A percentile compares a stretch with the other conserved stretches of the same genome.
Evolutionary conservation across 352 stramenopile species (phyloP).

Genomic region (Phytophthora fragariae): DNA sequence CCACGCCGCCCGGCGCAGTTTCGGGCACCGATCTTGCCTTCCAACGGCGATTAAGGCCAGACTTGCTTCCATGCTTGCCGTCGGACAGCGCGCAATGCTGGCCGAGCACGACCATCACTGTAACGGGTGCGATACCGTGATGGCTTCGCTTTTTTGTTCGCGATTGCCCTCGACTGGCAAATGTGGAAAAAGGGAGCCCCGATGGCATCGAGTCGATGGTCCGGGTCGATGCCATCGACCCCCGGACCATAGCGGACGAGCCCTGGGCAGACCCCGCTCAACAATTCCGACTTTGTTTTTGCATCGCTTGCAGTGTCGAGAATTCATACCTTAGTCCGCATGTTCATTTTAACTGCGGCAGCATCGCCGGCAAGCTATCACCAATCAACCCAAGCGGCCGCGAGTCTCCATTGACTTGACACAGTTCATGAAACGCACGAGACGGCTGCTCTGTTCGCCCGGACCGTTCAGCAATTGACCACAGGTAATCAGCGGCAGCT

Average conservation of each 20-base stretch:
- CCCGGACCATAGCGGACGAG: no score
- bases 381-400: background rate
- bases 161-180: background rate
- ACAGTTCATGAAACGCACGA: background rate
- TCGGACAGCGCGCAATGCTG: background rate
- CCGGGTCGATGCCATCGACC: no score
- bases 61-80: background rate
- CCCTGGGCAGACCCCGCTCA: no score
- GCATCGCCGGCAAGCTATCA: background rate
- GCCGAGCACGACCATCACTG: background rate
- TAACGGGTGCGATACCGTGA: background rate
- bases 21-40: background rate
- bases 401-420: slow-evolving; percentile 2
- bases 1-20: background rate
- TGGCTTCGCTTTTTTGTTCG: background rate
- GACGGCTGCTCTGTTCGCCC: background rate
- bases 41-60: background rate
- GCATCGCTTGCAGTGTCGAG: background rate
- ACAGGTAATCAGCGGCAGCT: background rate
- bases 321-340: background rate
- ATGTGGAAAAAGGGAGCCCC: background rate
- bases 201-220: no score
- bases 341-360: no score
- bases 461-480: background rate
- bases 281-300: no score